phyloP scores from a whole-genome alignment of 495 filamentous ascomycete species.

The Xylaria nigripes region DNA sequence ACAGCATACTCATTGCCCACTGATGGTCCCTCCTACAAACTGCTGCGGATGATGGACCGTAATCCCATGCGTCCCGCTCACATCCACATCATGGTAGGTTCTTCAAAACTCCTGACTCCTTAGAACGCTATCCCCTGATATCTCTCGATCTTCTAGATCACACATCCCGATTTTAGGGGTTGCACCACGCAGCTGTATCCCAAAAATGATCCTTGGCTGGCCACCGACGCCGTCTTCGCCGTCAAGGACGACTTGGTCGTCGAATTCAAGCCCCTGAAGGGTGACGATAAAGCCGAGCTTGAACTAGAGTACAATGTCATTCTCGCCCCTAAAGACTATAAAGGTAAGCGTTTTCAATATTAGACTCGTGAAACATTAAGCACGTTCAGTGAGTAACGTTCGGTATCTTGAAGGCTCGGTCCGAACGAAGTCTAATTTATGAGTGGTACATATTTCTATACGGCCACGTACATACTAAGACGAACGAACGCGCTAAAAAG shows the following conservation, averaged over 20 bases:
- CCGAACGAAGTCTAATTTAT: not conserved
- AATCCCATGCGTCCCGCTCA: constrained; percentile 80
- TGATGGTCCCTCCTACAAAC: constrained; percentile 61
- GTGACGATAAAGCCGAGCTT: constrained; percentile 55
- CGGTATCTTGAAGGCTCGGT: not conserved
- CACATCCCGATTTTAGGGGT: constrained; percentile 48
- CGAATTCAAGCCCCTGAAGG: constrained; percentile 57
- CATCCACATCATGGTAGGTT: constrained; percentile 72
- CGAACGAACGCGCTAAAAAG: no score
- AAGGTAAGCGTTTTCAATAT: constrained; percentile 30
- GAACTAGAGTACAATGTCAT: constrained; percentile 62
- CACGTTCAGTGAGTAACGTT: not conserved
- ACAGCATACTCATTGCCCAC: constrained; percentile 72
- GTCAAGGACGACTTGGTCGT: constrained; percentile 71
- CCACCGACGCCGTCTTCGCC: constrained; percentile 68
- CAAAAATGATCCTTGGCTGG: constrained; percentile 57
- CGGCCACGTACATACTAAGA: no score
- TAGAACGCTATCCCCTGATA: not conserved
- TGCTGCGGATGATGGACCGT: constrained; percentile 65
- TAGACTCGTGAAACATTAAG: not conserved
- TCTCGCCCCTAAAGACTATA: constrained; percentile 44
- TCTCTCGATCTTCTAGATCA: constrained; percentile 26
- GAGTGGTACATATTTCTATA: no score
- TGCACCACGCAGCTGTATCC: constrained; percentile 76
- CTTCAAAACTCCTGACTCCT: not conserved